phyloP scores from a whole-genome alignment of 2,329 filamentous ascomycete genomes.

The Emergomyces pasteurianus region DNA sequence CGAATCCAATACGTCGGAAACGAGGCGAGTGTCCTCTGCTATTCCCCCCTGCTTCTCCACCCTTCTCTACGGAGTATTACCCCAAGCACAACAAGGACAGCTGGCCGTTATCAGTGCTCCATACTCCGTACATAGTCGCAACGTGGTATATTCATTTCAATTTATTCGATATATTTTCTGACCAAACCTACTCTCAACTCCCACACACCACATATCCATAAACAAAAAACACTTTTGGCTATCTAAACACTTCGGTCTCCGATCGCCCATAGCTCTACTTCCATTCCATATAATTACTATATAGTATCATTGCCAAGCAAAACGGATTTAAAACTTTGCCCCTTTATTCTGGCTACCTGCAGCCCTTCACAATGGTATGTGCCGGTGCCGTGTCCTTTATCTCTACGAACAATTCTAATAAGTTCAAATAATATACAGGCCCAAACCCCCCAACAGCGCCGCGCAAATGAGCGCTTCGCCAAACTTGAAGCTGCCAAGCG shows the following conservation, averaged over 20 bases:
- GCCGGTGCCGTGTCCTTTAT: not conserved
- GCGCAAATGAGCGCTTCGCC: slow-evolving; percentile 51
- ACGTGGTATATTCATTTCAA: not conserved
- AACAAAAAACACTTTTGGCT: not conserved
- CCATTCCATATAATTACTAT: not conserved
- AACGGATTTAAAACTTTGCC: not conserved
- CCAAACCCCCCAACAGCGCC: slow-evolving; percentile 55
- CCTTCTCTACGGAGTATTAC: no score
- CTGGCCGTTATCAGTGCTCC: not conserved
- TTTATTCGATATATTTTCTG: not conserved
- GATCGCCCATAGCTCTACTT: not conserved
- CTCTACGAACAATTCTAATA: not conserved
- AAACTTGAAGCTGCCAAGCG: slow-evolving; percentile 48
- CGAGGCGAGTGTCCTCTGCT: no score
- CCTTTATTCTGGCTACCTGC: not conserved
- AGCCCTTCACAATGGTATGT: not conserved
- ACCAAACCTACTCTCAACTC: not conserved
- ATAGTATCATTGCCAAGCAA: not conserved
- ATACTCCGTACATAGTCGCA: not conserved
- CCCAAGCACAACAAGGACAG: not conserved
- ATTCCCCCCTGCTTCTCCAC: no score
- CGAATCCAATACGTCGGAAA: no score
- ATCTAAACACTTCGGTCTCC: not conserved
- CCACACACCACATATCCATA: not conserved
- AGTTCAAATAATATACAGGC: slow-evolving; percentile 29